These are phyloP conservation scores for sorghum (Sorghum bicolor) DNA, from an alignment of 176 grass and related monocot genomes.

Conservation along the genomic window Sorghum_bicolor_NCBIv3 NC_012871.2:66862001-66862500, in stretches of 20 bases:
- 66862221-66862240: slow-evolving; percentile 12
- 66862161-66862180: slow-evolving; percentile 18
- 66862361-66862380: slow-evolving; percentile 83
- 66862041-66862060: slow-evolving; percentile 19
- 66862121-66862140: slow-evolving; percentile 54
- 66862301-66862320: slow-evolving; percentile 29
- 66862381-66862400: slow-evolving; percentile 52
- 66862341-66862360: slow-evolving; percentile 76
- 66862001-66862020: slow-evolving; percentile 24
- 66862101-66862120: slow-evolving; percentile 36
- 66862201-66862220: slow-evolving; percentile 23
- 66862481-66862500: slow-evolving; percentile 20
- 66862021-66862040: slow-evolving; percentile 6
- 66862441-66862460: slow-evolving; percentile 26
- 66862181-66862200: slow-evolving; percentile 36
- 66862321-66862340: slow-evolving; percentile 47
- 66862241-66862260: background rate
- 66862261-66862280: slow-evolving; percentile 51
- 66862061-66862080: slow-evolving; percentile 23
- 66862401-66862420: slow-evolving; percentile 18
- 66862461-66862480: slow-evolving; percentile 13
- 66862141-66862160: slow-evolving; percentile 30
- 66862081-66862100: slow-evolving; percentile 53
- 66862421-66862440: slow-evolving; percentile 36
- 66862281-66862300: slow-evolving; percentile 35